Percentiles rank a stretch among this genome's conserved stretches.
phyloP scores from a whole-genome alignment of 208 protist genomes.

The Tritrichomonas musculus region DNA sequence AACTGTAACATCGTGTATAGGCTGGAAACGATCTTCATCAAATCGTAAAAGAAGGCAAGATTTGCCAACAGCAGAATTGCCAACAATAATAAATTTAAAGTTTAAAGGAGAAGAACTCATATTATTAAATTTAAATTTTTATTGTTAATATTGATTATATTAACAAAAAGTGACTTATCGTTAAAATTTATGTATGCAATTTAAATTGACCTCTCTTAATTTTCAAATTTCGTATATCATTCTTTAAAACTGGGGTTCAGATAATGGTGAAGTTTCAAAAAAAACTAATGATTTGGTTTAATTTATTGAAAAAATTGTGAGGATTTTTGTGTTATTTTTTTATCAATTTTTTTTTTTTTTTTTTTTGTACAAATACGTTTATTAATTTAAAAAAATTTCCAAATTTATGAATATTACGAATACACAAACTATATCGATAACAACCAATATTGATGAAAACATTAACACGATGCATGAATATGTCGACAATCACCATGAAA shows the following conservation, averaged over 20 bases:
- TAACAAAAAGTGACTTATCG: no score
- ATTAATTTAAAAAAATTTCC: background rate
- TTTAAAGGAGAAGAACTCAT: no score
- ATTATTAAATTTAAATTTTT: no score
- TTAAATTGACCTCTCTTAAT: no score
- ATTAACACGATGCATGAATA: background rate
- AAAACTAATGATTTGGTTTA: no score
- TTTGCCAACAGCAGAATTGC: background rate
- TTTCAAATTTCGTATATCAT: no score
- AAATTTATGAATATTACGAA: background rate
- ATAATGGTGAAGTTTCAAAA: no score
- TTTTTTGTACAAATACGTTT: background rate
- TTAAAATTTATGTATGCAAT: no score
- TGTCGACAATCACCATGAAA: background rate
- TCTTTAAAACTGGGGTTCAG: no score
- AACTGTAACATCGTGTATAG: background rate
- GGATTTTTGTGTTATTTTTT: background rate
- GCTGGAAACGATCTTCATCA: background rate
- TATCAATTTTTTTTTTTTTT: background rate
- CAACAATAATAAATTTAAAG: conserved; percentile 30
- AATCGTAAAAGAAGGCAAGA: background rate
- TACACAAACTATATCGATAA: background rate
- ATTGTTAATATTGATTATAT: no score
- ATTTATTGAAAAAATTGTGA: no score
- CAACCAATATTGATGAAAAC: background rate